Evolutionary conservation across 2,329 filamentous ascomycete genomes (phyloP).

Genomic region (Penicillium frequentans): DNA sequence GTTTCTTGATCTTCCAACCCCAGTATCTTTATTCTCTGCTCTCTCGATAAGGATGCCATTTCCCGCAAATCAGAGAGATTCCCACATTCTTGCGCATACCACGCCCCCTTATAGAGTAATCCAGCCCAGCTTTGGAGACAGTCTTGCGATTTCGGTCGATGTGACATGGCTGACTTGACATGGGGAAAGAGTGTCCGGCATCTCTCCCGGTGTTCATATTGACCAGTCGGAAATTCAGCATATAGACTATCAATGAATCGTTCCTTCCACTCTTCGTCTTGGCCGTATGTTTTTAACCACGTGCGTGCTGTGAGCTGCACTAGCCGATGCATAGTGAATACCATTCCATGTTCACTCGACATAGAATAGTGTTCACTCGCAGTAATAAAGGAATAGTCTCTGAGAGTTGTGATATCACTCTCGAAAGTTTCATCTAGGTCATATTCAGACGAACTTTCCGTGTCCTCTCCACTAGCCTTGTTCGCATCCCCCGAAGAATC

Average conservation of each 20-base stretch:
- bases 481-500: no score
- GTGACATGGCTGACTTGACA: no score
- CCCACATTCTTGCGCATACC: no score
- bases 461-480: neutral
- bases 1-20: neutral
- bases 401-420: conserved; percentile 20
- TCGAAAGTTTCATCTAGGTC: conserved; percentile 13
- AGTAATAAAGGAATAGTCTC: conserved; percentile 23
- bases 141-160: no score
- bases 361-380: no score
- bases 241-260: no score
- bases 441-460: neutral
- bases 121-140: no score
- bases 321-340: conserved; percentile 28
- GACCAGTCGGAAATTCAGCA: no score
- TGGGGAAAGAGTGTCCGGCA: no score
- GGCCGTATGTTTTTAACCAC: conserved; percentile 26
- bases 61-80: neutral
- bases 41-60: neutral
- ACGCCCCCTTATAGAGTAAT: no score
- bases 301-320: conserved; percentile 25
- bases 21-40: neutral
- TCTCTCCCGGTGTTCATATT: no score
- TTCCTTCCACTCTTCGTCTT: conserved; percentile 5
- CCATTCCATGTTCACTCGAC: conserved; percentile 1